phyloP scores from a whole-genome alignment of 805 yeast genomes.

The Middelhovenomyces tepae region DNA sequence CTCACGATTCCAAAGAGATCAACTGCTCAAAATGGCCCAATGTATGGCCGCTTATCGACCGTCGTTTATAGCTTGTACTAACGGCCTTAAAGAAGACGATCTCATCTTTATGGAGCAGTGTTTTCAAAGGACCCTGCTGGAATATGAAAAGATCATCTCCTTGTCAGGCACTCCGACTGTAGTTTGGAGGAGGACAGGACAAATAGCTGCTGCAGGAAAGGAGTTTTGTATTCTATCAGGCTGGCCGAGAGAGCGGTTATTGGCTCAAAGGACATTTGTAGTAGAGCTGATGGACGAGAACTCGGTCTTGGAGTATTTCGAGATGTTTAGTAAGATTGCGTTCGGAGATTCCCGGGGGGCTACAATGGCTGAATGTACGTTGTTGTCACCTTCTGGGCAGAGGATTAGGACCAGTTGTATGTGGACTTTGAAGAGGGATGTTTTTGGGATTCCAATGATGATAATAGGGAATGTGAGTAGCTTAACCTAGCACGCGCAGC shows the following conservation, averaged over 20 bases:
- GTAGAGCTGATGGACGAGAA: conserved; percentile 79
- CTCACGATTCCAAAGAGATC: conserved; percentile 56
- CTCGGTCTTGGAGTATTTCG: conserved; percentile 81
- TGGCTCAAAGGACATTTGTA: conserved; percentile 29
- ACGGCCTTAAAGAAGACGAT: conserved; percentile 81
- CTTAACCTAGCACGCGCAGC: no score
- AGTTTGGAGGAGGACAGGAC: conserved; percentile 94
- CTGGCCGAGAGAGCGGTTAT: conserved; percentile 66
- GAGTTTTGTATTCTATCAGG: conserved; percentile 89
- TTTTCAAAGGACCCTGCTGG: conserved; percentile 83
- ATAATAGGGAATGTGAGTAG: conserved; percentile 90
- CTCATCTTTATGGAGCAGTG: conserved; percentile 93
- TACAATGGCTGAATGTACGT: conserved; percentile 79
- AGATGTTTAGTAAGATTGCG: conserved; percentile 73
- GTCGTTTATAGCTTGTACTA: conserved; percentile 85
- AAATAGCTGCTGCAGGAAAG: conserved; percentile 89
- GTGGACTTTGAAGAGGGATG: conserved; percentile 91
- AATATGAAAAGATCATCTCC: conserved; percentile 76
- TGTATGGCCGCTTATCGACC: conserved; percentile 89
- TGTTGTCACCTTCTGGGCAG: conserved; percentile 38
- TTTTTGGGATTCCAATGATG: conserved; percentile 96
- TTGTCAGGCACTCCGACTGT: conserved; percentile 90
- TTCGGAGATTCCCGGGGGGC: conserved; percentile 86
- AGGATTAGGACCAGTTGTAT: conserved; percentile 66
- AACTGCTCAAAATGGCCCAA: conserved; percentile 73